A percentile compares a stretch with the other conserved stretches of the same genome.
Conservation (phyloP, 208 protist species). For the Leishmania arabica region DNA sequence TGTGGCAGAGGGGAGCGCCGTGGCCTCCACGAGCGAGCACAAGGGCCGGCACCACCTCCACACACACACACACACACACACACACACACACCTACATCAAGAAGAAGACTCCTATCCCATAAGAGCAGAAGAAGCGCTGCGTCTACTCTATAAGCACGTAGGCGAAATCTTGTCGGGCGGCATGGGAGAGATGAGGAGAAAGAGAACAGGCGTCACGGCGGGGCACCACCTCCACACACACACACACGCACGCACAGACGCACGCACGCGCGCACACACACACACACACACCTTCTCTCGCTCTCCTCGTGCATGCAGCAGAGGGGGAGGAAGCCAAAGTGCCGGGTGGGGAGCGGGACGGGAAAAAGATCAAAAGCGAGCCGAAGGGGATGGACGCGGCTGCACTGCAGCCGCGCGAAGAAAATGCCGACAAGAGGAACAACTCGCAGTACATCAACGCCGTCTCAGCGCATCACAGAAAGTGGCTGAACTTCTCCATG, state of each 20-base stretch:
- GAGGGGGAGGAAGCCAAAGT: background rate
- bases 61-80: background rate
- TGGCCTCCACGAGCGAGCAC: background rate
- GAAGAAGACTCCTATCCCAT: background rate
- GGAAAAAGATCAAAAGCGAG: constrained; percentile 6
- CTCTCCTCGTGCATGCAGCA: background rate
- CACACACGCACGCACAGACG: too few species aligned
- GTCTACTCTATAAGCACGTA: background rate
- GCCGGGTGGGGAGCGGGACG: background rate
- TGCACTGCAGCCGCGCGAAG: background rate
- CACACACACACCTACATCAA: background rate
- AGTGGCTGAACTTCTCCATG: constrained; percentile 43
- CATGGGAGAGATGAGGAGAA: background rate
- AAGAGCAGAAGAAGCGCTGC: background rate
- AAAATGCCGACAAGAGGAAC: background rate
- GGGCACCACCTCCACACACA: background rate
- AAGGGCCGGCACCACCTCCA: background rate
- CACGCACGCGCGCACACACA: too few species aligned
- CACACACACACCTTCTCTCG: background rate
- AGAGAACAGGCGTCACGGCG: background rate
- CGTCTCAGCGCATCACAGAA: constrained; percentile 31
- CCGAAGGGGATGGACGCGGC: background rate
- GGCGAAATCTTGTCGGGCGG: background rate
- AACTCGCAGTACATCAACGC: background rate
- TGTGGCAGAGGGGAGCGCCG: background rate